Percentiles rank a stretch among this genome's conserved stretches.
These are phyloP conservation scores for Russula virescens DNA, from an alignment of 768 basidiomycete species.

Conservation along the genomic window DNA sequence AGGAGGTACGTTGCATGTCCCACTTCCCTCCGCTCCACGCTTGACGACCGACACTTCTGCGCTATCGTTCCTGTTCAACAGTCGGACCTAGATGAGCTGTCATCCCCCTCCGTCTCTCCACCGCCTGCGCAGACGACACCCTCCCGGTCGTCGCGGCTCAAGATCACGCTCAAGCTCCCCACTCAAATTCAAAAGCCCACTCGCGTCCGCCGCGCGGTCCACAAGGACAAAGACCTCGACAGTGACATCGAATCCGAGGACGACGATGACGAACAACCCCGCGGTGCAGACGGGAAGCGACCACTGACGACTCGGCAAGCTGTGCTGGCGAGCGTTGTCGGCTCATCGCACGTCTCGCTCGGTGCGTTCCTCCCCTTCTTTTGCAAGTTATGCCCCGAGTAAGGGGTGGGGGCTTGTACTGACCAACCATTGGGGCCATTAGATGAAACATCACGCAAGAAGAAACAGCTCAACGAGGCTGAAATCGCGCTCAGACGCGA, in stretches of 20 bases:
- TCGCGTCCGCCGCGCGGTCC: slow-evolving; percentile 24
- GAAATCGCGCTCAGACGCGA: slow-evolving; percentile 71
- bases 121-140: slow-evolving; percentile 25
- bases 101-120: slow-evolving; percentile 24
- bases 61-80: neutral
- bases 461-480: slow-evolving; percentile 62
- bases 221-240: slow-evolving; percentile 27
- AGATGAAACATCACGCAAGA: slow-evolving; percentile 43
- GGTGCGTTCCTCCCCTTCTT: slow-evolving; percentile 33
- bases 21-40: neutral
- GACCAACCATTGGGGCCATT: neutral
- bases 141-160: slow-evolving; percentile 40
- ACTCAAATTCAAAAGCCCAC: slow-evolving; percentile 28
- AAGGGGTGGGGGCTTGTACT: neutral
- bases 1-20: slow-evolving; percentile 5
- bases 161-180: slow-evolving; percentile 58
- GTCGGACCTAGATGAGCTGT: slow-evolving; percentile 23
- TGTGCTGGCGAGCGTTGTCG: slow-evolving; percentile 63
- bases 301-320: slow-evolving; percentile 52
- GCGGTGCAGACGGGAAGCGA: slow-evolving; percentile 27
- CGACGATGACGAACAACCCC: slow-evolving; percentile 30
- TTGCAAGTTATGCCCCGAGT: neutral
- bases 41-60: no score
- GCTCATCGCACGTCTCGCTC: slow-evolving; percentile 62
- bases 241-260: slow-evolving; percentile 41